phyloP scores from a whole-genome alignment of 208 protist genomes.

The Acanthamoeba culbertsoni region DNA sequence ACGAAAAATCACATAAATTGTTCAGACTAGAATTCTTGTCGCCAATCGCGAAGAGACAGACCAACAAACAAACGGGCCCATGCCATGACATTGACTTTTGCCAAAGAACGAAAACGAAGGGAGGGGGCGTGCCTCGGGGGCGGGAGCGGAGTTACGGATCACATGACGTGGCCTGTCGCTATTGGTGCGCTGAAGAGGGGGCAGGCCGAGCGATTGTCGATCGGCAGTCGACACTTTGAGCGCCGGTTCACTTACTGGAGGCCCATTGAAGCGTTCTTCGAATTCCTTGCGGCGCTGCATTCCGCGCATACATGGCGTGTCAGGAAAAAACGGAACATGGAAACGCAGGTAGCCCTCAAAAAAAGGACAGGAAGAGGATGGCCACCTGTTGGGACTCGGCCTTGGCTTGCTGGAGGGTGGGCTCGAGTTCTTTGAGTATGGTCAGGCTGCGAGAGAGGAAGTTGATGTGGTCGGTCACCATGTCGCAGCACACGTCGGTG shows the following conservation, averaged over 20 bases:
- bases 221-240: constrained; percentile 46
- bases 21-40: background rate
- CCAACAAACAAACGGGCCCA: background rate
- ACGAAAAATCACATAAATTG: background rate
- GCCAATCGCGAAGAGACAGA: background rate
- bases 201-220: constrained; percentile 40
- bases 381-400: background rate
- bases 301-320: background rate
- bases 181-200: background rate
- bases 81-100: background rate
- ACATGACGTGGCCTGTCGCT: constrained; percentile 22
- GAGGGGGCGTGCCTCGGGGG: background rate
- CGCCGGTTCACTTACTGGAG: constrained; percentile 40
- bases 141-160: constrained; percentile 7
- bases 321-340: background rate
- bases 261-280: constrained; percentile 12
- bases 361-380: too few species aligned
- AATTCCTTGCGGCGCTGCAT: constrained; percentile 40
- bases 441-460: constrained; percentile 42
- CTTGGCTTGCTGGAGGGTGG: constrained; percentile 48
- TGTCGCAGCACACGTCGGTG: constrained; percentile 46
- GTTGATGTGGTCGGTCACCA: constrained; percentile 54
- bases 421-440: constrained; percentile 57
- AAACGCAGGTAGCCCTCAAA: too few species aligned
- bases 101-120: background rate